Conservation (phyloP, 495 filamentous ascomycete genomes). For the Xylaria telfairii region DNA sequence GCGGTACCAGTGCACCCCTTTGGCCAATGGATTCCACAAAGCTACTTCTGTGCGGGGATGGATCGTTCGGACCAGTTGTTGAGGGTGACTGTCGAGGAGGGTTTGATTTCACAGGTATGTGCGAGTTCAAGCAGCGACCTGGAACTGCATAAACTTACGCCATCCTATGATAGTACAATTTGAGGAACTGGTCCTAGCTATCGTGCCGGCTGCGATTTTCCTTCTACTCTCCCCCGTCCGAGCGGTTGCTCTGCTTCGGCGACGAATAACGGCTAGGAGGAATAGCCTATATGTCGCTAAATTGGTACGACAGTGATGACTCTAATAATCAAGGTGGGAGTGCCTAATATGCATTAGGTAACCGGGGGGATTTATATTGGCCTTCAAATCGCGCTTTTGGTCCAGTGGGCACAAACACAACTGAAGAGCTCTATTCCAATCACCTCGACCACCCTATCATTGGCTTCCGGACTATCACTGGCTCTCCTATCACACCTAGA, state of each 20-base stretch:
- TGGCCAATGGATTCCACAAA: conserved; percentile 9
- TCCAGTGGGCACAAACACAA: conserved; percentile 52
- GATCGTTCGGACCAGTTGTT: conserved; percentile 39
- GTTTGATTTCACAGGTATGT: conserved; percentile 61
- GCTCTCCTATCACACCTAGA: conserved; percentile 49
- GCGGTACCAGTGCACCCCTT: background rate
- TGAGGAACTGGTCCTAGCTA: conserved; percentile 60
- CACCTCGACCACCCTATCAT: conserved; percentile 51
- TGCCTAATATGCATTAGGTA: background rate
- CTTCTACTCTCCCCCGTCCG: conserved; percentile 55
- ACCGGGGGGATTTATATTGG: conserved; percentile 50
- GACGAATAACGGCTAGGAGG: conserved; percentile 13
- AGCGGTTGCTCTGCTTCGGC: conserved; percentile 4
- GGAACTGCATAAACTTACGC: background rate
- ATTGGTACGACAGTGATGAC: background rate
- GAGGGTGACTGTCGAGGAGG: conserved; percentile 38
- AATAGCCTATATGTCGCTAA: conserved; percentile 12
- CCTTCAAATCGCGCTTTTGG: conserved; percentile 54
- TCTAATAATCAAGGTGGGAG: background rate
- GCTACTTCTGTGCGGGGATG: conserved; percentile 11
- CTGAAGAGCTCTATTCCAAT: conserved; percentile 54
- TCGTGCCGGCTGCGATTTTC: conserved; percentile 53
- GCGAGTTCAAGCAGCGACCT: background rate
- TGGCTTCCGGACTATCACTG: conserved; percentile 44
- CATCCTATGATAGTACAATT: conserved; percentile 46